Percentiles rank a stretch among this genome's conserved stretches.
Evolutionary conservation across 495 filamentous ascomycete species (phyloP).

Genomic region (Talaromyces nanjingensis): DNA sequence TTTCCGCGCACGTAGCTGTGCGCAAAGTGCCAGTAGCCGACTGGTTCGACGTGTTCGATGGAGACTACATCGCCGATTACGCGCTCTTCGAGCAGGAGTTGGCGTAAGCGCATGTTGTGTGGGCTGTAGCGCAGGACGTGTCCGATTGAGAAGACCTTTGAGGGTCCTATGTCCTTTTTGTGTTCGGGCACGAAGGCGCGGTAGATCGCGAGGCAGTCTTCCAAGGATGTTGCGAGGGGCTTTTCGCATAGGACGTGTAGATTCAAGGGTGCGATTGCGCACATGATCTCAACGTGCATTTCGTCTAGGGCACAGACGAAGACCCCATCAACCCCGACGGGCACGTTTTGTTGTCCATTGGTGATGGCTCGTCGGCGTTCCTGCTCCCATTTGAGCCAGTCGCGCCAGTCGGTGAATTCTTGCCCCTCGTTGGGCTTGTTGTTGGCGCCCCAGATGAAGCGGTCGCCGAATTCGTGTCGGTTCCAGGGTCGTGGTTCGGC

Average conservation of each 20-base stretch:
- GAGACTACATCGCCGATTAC: slow-evolving; percentile 79
- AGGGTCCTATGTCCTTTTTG: not conserved
- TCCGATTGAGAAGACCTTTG: slow-evolving; percentile 70
- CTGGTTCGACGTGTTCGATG: slow-evolving; percentile 85
- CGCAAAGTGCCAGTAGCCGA: slow-evolving; percentile 94
- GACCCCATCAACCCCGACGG: slow-evolving; percentile 57
- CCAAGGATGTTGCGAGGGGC: slow-evolving; percentile 71
- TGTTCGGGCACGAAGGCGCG: slow-evolving; percentile 33
- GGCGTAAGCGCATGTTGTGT: slow-evolving; percentile 78
- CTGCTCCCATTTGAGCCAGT: slow-evolving; percentile 61
- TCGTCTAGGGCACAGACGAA: slow-evolving; percentile 89
- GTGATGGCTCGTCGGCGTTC: slow-evolving; percentile 35
- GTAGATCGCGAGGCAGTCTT: slow-evolving; percentile 70
- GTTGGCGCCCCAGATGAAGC: slow-evolving; percentile 57
- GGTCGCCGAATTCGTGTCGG: slow-evolving; percentile 55
- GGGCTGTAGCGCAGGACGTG: slow-evolving; percentile 77
- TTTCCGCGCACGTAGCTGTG: slow-evolving; percentile 93
- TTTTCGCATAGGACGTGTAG: slow-evolving; percentile 94
- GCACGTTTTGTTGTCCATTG: slow-evolving; percentile 8
- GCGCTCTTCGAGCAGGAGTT: slow-evolving; percentile 61
- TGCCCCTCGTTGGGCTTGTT: slow-evolving; percentile 44
- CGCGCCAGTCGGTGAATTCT: slow-evolving; percentile 65
- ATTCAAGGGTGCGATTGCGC: slow-evolving; percentile 57
- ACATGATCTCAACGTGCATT: slow-evolving; percentile 73
- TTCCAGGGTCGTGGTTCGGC: slow-evolving; percentile 79